These are phyloP conservation scores for Alopecurus myosuroides DNA, from an alignment of 176 grass and related monocot species.

Conservation along the genomic window DNA sequence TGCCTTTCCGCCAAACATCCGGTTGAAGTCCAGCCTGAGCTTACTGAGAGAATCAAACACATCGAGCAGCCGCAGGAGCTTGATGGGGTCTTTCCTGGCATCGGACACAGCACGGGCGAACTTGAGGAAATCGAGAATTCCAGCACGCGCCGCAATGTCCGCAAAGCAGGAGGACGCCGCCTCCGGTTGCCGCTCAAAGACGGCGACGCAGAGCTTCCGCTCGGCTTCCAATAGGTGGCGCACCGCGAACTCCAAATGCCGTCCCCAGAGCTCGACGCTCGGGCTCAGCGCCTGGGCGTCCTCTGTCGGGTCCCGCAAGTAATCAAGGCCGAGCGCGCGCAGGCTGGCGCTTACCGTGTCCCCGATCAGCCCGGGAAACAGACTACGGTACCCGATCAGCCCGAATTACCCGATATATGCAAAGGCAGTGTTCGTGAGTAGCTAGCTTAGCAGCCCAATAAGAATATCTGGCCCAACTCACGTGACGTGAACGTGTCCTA, in stretches of 20 bases:
- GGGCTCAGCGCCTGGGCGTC: constrained; percentile 63
- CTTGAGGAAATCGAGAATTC: constrained; percentile 60
- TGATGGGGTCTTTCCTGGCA: constrained; percentile 80
- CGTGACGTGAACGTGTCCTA: too few species aligned
- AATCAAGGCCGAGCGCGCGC: constrained; percentile 55
- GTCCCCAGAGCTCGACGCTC: constrained; percentile 49
- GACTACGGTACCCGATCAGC: too few species aligned
- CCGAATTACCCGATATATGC: too few species aligned
- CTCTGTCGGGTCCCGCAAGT: constrained; percentile 34
- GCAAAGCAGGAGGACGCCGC: constrained; percentile 49
- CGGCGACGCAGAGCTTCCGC: constrained; percentile 43
- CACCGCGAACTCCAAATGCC: constrained; percentile 63
- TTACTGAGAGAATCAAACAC: constrained; percentile 60
- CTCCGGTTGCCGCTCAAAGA: constrained; percentile 37
- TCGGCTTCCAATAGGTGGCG: constrained; percentile 64
- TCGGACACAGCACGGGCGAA: constrained; percentile 47
- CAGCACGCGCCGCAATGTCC: constrained; percentile 50
- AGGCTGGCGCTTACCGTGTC: constrained; percentile 56
- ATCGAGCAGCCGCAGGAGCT: constrained; percentile 63
- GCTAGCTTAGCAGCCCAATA: too few species aligned
- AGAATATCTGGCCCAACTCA: too few species aligned
- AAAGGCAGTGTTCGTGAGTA: too few species aligned
- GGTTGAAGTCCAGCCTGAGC: constrained; percentile 70
- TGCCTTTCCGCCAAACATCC: constrained; percentile 63
- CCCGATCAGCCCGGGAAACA: too few species aligned